Evolutionary conservation across 345 rosid species (phyloP), one percentile per base, ranked within the genome.

Genomic region (Arabis alpina): DNA sequence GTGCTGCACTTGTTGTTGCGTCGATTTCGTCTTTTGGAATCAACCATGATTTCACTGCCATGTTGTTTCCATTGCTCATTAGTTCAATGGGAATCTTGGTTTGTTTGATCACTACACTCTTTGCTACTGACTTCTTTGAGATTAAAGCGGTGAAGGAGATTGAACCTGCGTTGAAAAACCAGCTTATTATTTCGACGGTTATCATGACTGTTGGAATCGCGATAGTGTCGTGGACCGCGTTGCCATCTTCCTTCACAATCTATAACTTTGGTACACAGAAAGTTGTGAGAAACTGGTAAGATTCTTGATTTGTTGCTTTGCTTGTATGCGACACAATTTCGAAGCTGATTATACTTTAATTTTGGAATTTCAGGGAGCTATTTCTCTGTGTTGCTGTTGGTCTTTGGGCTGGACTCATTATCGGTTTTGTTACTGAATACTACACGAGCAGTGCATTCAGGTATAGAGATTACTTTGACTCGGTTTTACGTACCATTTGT

Each of bases 1-100:
- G 88, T 75, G 93, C 88, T 53, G 90, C 93, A 8, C 90, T 86
- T 66, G 90, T 88, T 54, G 88, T 88, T 71, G 90, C 88, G 11
- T 88, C 88, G 0, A 85, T 88, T 75, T 88, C 90, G 32, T 88
- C 90, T 28, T 86, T 88, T 58, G 93, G 93, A 32, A 75, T 86
- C 70, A 81, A 81, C 82, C 93, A 88, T 2, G 84, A 88, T 8
- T 82, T 86, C 64, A 82, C 93, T 60, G 73, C 83, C 40, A 86
- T 88, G 91, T 52, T 79, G 47, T 88, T 80, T 66, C 90, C 93
- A 47, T 58, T 86, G 34, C 81, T 88, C 23, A 32, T 88, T 69
- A 88, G 90, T 58, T 84, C 88, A 9, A 53, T 82, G 64, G 93
- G 88, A n/a, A 88, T 88, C 72, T 64, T 88, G 68, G 88, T 88